phyloP scores from a whole-genome alignment of 176 grass and related monocot species.

The Ampelocalamus luodianensis region DNA sequence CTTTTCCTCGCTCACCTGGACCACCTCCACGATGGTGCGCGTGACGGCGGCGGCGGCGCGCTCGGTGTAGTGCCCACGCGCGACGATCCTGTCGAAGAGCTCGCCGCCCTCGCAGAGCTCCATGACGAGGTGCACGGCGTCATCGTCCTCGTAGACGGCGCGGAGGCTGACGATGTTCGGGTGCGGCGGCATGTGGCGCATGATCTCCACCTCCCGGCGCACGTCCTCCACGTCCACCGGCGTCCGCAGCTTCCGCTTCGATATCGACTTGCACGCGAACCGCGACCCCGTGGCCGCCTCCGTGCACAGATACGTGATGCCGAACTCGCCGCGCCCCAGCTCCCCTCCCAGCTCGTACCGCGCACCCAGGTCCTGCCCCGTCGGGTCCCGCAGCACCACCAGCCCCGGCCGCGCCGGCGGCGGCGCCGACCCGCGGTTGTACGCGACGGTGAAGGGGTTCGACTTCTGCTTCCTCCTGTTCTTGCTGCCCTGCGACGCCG shows the following conservation, averaged over 20 bases:
- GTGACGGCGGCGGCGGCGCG: conserved; percentile 80
- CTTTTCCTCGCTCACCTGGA: conserved; percentile 58
- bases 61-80: conserved; percentile 86
- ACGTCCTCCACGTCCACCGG: conserved; percentile 93
- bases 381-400: conserved; percentile 61
- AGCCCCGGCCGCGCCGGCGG: conserved; percentile 39
- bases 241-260: conserved; percentile 71
- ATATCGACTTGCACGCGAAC: conserved; percentile 76
- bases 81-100: conserved; percentile 94
- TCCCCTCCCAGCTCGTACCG: conserved; percentile 58
- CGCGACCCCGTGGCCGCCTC: conserved; percentile 51
- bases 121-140: conserved; percentile 95
- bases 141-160: conserved; percentile 88
- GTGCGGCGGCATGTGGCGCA: conserved; percentile 82
- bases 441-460: conserved; percentile 51
- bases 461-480: conserved; percentile 34
- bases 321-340: conserved; percentile 80
- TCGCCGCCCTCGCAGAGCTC: conserved; percentile 98
- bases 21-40: conserved; percentile 93
- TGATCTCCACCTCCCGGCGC: conserved; percentile 94
- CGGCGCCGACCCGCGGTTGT: conserved; percentile 42
- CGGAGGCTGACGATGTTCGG: conserved; percentile 84
- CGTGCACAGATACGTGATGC: conserved; percentile 67
- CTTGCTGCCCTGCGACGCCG: conserved; percentile 41
- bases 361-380: conserved; percentile 48